These are phyloP conservation scores for Amanita muscaria DNA, from an alignment of 768 basidiomycete genomes.

Conservation along the genomic window DNA sequence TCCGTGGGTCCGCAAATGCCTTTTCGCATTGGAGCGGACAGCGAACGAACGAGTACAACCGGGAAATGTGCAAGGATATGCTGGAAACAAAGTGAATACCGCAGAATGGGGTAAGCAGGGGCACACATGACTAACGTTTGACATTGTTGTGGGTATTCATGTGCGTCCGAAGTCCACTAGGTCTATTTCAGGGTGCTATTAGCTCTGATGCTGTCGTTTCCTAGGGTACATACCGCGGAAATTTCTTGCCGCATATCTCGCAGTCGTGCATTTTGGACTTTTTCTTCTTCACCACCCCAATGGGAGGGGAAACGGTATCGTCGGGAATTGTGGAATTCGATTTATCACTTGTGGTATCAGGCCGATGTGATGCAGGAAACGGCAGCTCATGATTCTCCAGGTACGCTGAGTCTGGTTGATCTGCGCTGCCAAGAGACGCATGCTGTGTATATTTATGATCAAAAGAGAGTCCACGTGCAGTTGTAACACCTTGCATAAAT, in stretches of 20 bases:
- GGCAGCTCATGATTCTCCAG: background rate
- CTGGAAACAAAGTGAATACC: constrained; percentile 18
- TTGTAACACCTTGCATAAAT: background rate
- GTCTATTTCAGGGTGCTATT: constrained; percentile 21
- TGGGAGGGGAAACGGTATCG: background rate
- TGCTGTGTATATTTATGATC: background rate
- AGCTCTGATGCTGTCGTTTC: background rate
- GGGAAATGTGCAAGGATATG: constrained; percentile 45
- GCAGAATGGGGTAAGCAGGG: background rate
- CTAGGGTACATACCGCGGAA: constrained; percentile 31
- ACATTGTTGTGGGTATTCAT: constrained; percentile 50
- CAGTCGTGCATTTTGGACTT: constrained; percentile 50
- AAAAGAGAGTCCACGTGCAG: background rate
- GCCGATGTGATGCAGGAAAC: background rate
- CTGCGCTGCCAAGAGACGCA: background rate
- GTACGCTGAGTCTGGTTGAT: background rate
- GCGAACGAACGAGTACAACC: constrained; percentile 62
- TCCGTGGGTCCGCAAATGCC: constrained; percentile 72
- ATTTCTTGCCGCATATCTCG: constrained; percentile 38
- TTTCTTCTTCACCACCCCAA: constrained; percentile 25
- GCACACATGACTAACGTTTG: constrained; percentile 33
- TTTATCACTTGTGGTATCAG: background rate
- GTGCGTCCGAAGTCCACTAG: constrained; percentile 48
- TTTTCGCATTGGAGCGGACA: constrained; percentile 74
- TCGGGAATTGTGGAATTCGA: background rate